phyloP scores from a whole-genome alignment of 208 protist species.

The Trypanosoma boissoni region DNA sequence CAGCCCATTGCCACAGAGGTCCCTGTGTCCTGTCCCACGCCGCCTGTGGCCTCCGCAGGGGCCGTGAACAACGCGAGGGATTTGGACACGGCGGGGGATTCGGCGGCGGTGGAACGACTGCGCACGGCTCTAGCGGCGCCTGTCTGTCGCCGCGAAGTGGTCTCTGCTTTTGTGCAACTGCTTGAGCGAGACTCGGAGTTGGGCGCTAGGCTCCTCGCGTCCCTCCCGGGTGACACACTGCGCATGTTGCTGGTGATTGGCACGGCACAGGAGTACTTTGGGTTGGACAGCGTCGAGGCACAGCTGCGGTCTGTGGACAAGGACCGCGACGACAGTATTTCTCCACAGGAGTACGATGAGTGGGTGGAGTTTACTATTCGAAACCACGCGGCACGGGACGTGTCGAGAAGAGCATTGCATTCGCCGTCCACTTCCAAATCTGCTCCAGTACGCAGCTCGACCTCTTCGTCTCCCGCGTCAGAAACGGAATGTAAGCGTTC shows the following conservation, averaged over 20 bases:
- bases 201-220: conserved; percentile 40
- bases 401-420: not conserved
- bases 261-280: conserved; percentile 82
- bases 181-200: conserved; percentile 48
- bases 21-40: no score
- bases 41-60: no score
- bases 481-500: conserved; percentile 11
- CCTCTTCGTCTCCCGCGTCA: not conserved
- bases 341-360: conserved; percentile 63
- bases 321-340: conserved; percentile 73
- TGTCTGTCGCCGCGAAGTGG: conserved; percentile 30
- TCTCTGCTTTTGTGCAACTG: conserved; percentile 38
- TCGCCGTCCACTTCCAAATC: not conserved
- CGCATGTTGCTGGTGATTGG: conserved; percentile 79
- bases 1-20: no score
- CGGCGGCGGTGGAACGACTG: conserved; percentile 13
- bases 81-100: no score
- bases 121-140: conserved; percentile 17
- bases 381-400: conserved; percentile 23
- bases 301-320: conserved; percentile 74
- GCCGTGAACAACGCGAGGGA: no score
- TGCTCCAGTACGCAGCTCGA: not conserved
- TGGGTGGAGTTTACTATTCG: conserved; percentile 50
- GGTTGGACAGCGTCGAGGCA: conserved; percentile 55
- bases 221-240: conserved; percentile 64